Conservation (phyloP, 2,329 filamentous ascomycete genomes). For the Stylonectria norvegica region DNA sequence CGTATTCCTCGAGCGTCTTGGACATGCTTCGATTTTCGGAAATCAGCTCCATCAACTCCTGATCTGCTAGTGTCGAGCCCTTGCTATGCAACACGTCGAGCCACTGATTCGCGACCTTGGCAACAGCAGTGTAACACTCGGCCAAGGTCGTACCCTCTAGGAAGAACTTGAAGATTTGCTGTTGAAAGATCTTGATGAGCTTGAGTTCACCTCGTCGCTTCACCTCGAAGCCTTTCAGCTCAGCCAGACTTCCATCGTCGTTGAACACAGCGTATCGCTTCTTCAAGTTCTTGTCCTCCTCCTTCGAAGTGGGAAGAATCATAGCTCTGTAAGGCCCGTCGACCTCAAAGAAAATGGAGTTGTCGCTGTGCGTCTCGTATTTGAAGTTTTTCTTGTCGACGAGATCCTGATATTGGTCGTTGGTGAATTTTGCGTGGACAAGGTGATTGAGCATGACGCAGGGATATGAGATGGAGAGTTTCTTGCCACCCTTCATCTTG, state of each 20-base stretch:
- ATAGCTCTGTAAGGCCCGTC: conserved; percentile 97
- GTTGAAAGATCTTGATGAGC: conserved; percentile 99
- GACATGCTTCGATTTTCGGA: conserved; percentile 98
- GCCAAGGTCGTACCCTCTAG: conserved; percentile 81
- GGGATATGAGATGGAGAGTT: conserved; percentile 92
- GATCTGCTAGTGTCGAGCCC: conserved; percentile 85
- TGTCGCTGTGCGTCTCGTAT: conserved; percentile 97
- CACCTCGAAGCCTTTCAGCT: conserved; percentile 95
- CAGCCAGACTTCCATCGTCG: conserved; percentile 89
- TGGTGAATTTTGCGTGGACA: conserved; percentile 91
- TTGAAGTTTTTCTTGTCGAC: conserved; percentile 74
- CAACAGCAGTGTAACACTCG: conserved; percentile 88
- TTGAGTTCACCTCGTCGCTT: conserved; percentile 97
- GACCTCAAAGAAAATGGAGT: conserved; percentile 99
- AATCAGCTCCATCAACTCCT: conserved; percentile 99
- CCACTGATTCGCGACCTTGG: conserved; percentile 94
- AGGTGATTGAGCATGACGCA: conserved; percentile 99
- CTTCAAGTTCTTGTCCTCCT: conserved; percentile 99
- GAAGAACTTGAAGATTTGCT: conserved; percentile 99
- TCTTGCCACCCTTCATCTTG: conserved; percentile 93
- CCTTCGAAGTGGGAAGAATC: conserved; percentile 95
- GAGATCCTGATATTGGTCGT: conserved; percentile 93
- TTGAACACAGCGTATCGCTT: conserved; percentile 99
- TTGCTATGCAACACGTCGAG: conserved; percentile 89
- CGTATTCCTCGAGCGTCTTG: conserved; percentile 96